These are phyloP conservation scores for Skeletonema marinoi DNA, from an alignment of 108 stramenopile species.

Conservation along the genomic window DNA sequence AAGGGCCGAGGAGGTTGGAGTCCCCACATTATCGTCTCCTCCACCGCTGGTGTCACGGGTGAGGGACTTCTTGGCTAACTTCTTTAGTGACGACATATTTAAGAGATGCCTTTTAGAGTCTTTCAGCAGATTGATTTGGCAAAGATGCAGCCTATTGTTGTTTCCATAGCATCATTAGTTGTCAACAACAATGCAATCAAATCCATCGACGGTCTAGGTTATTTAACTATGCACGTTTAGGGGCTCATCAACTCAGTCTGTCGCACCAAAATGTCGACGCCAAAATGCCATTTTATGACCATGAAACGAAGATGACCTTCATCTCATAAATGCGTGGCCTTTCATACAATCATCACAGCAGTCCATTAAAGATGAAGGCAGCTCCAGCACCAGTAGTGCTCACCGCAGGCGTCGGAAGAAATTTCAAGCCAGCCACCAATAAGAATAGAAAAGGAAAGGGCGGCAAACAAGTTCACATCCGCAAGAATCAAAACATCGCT, in stretches of 20 bases:
- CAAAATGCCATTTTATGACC: no score
- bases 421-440: constrained; percentile 5
- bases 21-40: background rate
- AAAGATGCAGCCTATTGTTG: no score
- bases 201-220: no score
- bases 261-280: no score
- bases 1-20: background rate
- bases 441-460: background rate
- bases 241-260: no score
- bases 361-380: constrained; percentile 15
- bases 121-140: no score
- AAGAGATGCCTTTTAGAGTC: background rate
- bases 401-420: constrained; percentile 19
- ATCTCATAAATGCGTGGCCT: no score
- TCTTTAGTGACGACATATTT: background rate
- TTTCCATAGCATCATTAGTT: no score
- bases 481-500: background rate
- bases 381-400: constrained; percentile 28
- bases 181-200: no score
- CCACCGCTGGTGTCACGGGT: background rate
- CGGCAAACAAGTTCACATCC: background rate
- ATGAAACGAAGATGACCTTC: no score
- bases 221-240: no score
- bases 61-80: background rate
- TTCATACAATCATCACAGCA: no score